Base-by-base conservation (phyloP, 2,329 filamentous ascomycete species). In the Penicillium sp. region DNA sequence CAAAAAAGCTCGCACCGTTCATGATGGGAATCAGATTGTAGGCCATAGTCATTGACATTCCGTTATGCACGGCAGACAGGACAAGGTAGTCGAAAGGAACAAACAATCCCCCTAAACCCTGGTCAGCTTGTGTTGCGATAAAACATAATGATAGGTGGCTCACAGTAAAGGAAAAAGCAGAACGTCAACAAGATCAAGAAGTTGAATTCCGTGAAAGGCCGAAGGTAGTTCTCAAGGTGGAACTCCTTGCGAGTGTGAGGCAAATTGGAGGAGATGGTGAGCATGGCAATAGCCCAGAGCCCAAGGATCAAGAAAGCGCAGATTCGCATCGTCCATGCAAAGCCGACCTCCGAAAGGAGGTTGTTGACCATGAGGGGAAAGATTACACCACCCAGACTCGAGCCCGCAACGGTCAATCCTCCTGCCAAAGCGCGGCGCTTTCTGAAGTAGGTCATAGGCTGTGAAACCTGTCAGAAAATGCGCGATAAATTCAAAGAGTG, bases 231-330 rank as follows among this genome's bases (percentile, higher is more conserved):
- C 9, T 38, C 39, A 9, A 24, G 41, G 9, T 13, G 41, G 26
- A 48, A 18, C 2, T 26, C 12, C n/a, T 45, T 37, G 4, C 71
- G 67, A 62, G 28, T 39, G 3, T 49, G 54, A 7, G 66, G 58
- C 34, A 70, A 53, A 7, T 64, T 73, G 5, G 77, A 76, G 42
- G 68, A 74, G 43, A 83, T 66, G 0, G 77, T 78, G 0, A 78
- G 61, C 26, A 70, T 67, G 25, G 78, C 76, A 49, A 84, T 69
- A 29, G 76, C 62, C 50, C 79, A 72, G 42, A 80, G 66, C 45
- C 72, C 75, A 50, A 86, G 74, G 54, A 86, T 81, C 41, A 85
- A 67, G 47, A 86, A 80, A n/a, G 79, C 68, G 12, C 67, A 69
- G 39, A 73, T 73, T 9, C 79, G 72, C 70, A 83, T 79, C 0